Evolutionary conservation across 129 eudicot species (phyloP).

Genomic region (Flaveria linearis): DNA sequence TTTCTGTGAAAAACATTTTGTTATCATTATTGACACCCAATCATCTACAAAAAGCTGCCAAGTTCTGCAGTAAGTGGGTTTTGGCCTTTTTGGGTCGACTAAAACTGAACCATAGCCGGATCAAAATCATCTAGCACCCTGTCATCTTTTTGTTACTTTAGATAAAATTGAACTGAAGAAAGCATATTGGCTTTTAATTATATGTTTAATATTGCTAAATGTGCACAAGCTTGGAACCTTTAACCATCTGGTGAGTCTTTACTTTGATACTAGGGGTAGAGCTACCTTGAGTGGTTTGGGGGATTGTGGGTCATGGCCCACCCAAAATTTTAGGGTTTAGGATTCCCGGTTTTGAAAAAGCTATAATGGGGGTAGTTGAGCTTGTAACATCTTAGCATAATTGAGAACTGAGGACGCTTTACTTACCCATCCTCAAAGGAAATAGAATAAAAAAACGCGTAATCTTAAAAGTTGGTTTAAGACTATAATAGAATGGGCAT

Average conservation of each 20-base stretch:
- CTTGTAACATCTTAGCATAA: neutral
- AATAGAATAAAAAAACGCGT: neutral
- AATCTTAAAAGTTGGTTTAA: neutral
- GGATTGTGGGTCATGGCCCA: neutral
- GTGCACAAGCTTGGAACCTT: no score
- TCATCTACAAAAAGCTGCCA: neutral
- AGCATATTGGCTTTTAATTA: no score
- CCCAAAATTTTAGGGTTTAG: neutral
- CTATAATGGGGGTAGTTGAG: no score
- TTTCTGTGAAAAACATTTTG: neutral
- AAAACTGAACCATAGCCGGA: neutral
- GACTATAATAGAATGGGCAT: neutral
- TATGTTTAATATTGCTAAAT: no score
- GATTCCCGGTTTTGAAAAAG: no score
- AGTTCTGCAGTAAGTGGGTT: neutral
- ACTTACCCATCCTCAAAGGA: neutral
- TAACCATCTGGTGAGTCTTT: no score
- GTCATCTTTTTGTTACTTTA: neutral
- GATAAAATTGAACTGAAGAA: no score
- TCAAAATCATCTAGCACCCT: neutral
- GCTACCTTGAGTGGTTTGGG: neutral
- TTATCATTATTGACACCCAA: neutral
- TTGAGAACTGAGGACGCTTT: neutral
- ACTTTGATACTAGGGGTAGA: no score
- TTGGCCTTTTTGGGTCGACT: neutral